A percentile compares a stretch with the other conserved stretches of the same genome.
These are phyloP conservation scores for Trichoderma hamatum DNA, from an alignment of 2,329 filamentous ascomycete genomes.

Conservation along the genomic window DNA sequence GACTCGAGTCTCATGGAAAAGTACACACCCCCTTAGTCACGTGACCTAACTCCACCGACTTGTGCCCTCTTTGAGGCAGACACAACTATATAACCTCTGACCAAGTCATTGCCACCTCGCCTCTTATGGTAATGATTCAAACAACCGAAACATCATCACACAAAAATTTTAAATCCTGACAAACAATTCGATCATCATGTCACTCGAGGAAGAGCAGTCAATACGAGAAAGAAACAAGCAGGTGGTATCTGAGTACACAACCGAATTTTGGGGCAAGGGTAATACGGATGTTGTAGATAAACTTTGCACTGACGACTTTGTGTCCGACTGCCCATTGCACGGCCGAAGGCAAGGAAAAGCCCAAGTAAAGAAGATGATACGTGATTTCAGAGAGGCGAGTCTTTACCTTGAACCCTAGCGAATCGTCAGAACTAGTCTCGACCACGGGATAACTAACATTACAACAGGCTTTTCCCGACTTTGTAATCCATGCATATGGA, in stretches of 20 bases:
- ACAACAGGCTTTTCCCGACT: background rate
- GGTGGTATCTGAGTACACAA: background rate
- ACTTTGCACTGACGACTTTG: constrained; percentile 8
- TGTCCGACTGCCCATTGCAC: background rate
- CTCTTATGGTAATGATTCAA: too few species aligned
- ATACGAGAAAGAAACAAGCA: background rate
- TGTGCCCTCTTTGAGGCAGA: too few species aligned
- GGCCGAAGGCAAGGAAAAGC: background rate
- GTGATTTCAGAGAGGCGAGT: background rate
- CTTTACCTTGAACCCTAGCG: background rate
- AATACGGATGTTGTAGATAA: background rate
- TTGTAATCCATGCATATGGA: background rate
- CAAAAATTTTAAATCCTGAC: too few species aligned
- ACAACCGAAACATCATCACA: too few species aligned
- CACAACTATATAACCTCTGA: too few species aligned
- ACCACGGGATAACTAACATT: background rate
- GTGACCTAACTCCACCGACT: too few species aligned
- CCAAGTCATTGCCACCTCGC: too few species aligned
- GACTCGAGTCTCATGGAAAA: too few species aligned
- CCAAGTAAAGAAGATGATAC: background rate
- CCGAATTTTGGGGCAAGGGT: constrained; percentile 2
- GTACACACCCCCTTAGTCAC: too few species aligned
- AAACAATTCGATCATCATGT: too few species aligned
- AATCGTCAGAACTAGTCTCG: too few species aligned
- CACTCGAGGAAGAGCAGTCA: too few species aligned